Conservation (phyloP, 192 early-diverging fungal species). For the Mortierella claussenii region DNA sequence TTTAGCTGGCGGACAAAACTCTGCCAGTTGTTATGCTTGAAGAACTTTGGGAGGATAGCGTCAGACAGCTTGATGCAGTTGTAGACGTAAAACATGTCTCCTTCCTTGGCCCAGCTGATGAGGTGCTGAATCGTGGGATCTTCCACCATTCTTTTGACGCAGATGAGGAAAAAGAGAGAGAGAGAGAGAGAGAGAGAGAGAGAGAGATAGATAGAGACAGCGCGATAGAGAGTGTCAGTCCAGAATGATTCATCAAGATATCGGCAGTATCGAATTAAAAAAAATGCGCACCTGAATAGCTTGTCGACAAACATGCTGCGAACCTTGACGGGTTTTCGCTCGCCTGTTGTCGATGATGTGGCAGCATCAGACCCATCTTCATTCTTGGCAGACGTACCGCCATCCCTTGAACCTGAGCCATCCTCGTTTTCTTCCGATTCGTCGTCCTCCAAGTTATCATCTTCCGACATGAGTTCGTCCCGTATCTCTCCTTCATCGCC, state of each 20-base stretch:
- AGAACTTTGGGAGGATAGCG: conserved; percentile 82
- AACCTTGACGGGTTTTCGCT: conserved; percentile 24
- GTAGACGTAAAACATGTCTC: conserved; percentile 89
- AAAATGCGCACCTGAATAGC: conserved; percentile 21
- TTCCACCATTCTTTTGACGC: conserved; percentile 72
- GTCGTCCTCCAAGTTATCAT: conserved; percentile 19
- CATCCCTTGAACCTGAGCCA: conserved; percentile 19
- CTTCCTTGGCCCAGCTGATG: conserved; percentile 81
- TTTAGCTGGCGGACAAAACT: conserved; percentile 92
- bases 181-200: neutral
- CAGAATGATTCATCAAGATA: too few relatives aligned
- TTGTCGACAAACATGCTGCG: conserved; percentile 49
- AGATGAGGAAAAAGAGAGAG: neutral
- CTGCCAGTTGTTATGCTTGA: conserved; percentile 93
- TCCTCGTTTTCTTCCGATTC: conserved; percentile 28
- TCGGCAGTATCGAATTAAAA: too few relatives aligned
- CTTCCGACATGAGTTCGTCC: conserved; percentile 24
- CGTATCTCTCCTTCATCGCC: conserved; percentile 14
- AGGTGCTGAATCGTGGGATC: conserved; percentile 68
- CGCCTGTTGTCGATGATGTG: neutral
- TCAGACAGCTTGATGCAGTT: conserved; percentile 89
- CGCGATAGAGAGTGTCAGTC: too few relatives aligned
- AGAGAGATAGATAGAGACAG: neutral
- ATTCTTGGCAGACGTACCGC: neutral
- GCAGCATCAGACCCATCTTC: conserved; percentile 3